Evolutionary conservation across 768 basidiomycete genomes (phyloP).

Genomic region (Lanmaoa rubissima): DNA sequence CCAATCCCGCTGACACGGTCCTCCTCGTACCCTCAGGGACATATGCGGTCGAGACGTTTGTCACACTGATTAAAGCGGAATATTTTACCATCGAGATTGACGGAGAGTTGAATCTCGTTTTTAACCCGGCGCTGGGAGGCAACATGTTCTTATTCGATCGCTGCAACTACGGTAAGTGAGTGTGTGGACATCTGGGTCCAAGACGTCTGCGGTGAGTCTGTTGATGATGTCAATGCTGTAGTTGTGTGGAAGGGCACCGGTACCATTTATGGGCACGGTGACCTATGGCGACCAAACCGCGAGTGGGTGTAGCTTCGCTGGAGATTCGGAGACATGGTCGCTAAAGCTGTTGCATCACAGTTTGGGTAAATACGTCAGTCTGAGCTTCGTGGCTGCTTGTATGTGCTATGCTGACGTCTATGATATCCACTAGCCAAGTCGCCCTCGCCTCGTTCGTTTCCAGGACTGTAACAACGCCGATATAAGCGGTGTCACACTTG

Average conservation of each 20-base stretch:
- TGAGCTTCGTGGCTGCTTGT: neutral
- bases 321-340: neutral
- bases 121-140: neutral
- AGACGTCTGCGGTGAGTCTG: neutral
- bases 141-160: constrained; percentile 5
- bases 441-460: constrained; percentile 9
- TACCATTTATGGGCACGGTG: constrained; percentile 8
- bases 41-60: neutral
- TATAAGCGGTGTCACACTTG: constrained; percentile 15
- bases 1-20: constrained; percentile 1
- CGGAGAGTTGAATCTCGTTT: constrained; percentile 2
- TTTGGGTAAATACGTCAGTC: constrained; percentile 1
- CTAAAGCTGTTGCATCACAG: neutral
- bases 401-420: neutral
- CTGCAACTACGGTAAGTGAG: constrained; percentile 2
- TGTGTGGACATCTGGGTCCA: neutral
- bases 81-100: constrained; percentile 2
- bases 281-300: neutral
- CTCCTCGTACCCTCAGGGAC: constrained; percentile 7
- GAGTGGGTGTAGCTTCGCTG: neutral
- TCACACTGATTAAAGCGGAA: neutral
- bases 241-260: constrained; percentile 6
- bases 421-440: neutral
- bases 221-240: neutral
- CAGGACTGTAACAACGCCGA: constrained; percentile 3